Conservation (phyloP, 75 land plant genomes). For the Cunninghamia lanceolata region DNA sequence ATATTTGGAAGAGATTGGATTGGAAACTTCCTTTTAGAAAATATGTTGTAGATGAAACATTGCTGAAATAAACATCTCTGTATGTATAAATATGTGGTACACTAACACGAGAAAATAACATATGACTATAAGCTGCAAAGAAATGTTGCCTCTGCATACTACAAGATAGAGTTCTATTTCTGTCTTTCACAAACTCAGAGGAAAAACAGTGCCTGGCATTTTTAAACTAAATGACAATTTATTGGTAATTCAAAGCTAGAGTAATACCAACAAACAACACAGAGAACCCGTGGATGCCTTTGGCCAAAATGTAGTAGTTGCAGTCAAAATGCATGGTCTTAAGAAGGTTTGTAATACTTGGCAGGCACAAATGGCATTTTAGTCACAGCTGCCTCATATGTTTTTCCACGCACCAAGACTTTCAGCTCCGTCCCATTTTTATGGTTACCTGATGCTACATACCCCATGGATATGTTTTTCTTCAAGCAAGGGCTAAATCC, state of each 20-base stretch:
- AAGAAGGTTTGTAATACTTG: slow-evolving; percentile 79
- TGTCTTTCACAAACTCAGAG: background rate
- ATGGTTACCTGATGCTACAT: slow-evolving; percentile 81
- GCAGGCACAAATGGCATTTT: slow-evolving; percentile 98
- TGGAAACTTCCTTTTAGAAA: background rate
- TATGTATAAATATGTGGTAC: background rate
- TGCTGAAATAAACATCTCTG: background rate
- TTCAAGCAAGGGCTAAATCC: slow-evolving; percentile 98
- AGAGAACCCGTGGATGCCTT: background rate
- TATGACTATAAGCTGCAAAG: background rate
- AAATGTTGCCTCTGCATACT: background rate
- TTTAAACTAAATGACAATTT: background rate
- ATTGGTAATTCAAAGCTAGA: background rate
- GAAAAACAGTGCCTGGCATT: background rate
- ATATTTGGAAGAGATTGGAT: background rate
- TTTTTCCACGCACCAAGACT: slow-evolving; percentile 74
- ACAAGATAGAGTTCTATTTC: background rate
- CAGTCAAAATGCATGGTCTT: background rate
- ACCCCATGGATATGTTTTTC: slow-evolving; percentile 98
- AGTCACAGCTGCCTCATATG: slow-evolving; percentile 73
- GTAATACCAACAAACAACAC: background rate
- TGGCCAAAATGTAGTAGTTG: background rate
- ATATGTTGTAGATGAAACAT: background rate
- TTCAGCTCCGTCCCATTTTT: slow-evolving; percentile 86
- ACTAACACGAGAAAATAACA: background rate